Percentiles rank a stretch among this genome's conserved stretches.
phyloP scores from a whole-genome alignment of 345 rosid species.

The Laguncularia racemosa region DNA sequence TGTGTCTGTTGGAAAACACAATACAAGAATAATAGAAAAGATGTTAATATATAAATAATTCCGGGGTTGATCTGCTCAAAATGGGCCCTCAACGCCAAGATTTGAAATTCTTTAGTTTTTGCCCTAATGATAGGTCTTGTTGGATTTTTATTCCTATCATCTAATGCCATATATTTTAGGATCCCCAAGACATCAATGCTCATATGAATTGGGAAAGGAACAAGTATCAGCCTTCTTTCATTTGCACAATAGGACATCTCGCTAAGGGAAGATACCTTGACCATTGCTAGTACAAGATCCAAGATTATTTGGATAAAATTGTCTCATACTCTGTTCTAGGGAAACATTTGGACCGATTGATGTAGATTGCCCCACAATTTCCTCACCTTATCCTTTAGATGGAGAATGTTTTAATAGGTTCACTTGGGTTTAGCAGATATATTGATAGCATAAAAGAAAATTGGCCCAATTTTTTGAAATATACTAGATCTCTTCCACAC shows the following conservation, averaged over 20 bases:
- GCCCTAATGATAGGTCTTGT: no score
- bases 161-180: no score
- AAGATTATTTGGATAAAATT: constrained; percentile 71
- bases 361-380: constrained; percentile 60
- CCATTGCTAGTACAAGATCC: constrained; percentile 56
- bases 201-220: constrained; percentile 58
- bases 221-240: constrained; percentile 55
- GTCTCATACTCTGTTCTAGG: constrained; percentile 59
- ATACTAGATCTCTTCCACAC: no score
- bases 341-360: constrained; percentile 69
- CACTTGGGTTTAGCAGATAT: constrained; percentile 57
- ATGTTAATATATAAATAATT: no score
- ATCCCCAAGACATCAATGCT: constrained; percentile 56
- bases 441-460: constrained; percentile 39
- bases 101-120: no score
- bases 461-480: constrained; percentile 20
- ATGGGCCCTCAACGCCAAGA: no score
- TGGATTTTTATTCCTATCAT: no score
- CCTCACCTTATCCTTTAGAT: constrained; percentile 38
- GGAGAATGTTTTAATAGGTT: constrained; percentile 39
- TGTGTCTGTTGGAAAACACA: no score
- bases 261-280: constrained; percentile 75
- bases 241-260: constrained; percentile 98
- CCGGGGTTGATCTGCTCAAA: no score
- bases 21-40: no score